These are phyloP conservation scores for Carex littledalei DNA, from an alignment of 176 grass and related monocot species.

Conservation along the genomic window DNA sequence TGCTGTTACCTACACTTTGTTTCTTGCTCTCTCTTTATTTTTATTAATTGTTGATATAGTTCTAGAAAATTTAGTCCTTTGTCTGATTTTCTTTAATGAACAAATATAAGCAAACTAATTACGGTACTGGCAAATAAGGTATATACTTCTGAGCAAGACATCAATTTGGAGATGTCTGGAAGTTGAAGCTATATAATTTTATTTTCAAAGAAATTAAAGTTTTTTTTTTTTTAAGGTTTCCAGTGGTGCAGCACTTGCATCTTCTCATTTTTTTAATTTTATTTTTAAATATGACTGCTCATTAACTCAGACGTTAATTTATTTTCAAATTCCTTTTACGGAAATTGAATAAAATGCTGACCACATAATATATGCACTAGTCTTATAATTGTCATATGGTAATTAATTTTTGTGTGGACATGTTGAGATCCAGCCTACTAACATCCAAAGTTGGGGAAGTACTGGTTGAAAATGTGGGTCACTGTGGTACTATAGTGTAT, in stretches of 20 bases:
- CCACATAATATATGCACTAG: background rate
- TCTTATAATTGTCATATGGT: background rate
- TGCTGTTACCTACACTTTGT: background rate
- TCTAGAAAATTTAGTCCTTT: background rate
- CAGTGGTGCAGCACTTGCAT: no score
- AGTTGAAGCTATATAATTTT: background rate
- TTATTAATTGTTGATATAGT: background rate
- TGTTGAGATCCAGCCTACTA: no score
- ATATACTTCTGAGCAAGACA: background rate
- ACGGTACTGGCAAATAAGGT: background rate
- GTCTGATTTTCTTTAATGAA: background rate
- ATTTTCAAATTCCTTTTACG: no score
- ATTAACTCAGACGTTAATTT: no score
- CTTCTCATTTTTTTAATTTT: no score
- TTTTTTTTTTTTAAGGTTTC: no score
- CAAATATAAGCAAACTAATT: background rate
- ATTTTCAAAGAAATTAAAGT: background rate
- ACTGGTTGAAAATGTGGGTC: background rate
- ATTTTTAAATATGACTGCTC: no score
- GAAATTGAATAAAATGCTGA: background rate
- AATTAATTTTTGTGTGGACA: no score
- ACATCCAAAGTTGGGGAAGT: background rate
- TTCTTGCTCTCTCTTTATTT: background rate
- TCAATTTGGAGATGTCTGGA: background rate
- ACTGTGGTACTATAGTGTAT: background rate